Evolutionary conservation across 140 eudicot species (phyloP).

Genomic region (Anethum foeniculum): DNA sequence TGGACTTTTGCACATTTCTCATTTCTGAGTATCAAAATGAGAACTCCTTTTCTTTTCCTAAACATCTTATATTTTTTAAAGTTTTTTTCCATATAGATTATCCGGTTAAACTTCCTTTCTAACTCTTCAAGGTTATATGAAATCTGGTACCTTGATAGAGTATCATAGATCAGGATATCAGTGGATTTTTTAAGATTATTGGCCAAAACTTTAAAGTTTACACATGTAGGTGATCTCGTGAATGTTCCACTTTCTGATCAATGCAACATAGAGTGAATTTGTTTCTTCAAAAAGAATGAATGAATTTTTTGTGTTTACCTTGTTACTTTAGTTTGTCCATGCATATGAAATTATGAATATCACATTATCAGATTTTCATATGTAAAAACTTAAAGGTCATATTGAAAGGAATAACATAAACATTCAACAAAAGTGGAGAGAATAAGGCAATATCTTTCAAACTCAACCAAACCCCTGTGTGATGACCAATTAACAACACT

Average conservation of each 20-base stretch:
- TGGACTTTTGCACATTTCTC: not conserved
- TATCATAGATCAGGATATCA: no score
- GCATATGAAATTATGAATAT: not conserved
- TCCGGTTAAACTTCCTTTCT: not conserved
- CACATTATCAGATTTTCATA: not conserved
- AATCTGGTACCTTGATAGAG: not conserved
- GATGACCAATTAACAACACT: not conserved
- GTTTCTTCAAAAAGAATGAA: not conserved
- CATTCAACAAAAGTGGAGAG: not conserved
- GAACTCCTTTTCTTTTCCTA: not conserved
- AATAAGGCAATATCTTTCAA: not conserved
- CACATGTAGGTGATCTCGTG: not conserved
- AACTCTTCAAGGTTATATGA: not conserved
- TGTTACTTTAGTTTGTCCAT: not conserved
- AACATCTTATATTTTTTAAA: no score
- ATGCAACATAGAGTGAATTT: not conserved
- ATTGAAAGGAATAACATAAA: not conserved
- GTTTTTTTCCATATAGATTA: no score
- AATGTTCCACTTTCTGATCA: not conserved
- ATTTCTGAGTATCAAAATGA: not conserved
- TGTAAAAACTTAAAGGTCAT: not conserved
- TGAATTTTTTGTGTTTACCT: not conserved
- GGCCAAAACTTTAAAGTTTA: no score
- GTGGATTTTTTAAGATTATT: no score
- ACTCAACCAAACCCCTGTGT: not conserved